Conservation (phyloP, 2,329 filamentous ascomycete species). For the Chaetomiaceae sp. region DNA sequence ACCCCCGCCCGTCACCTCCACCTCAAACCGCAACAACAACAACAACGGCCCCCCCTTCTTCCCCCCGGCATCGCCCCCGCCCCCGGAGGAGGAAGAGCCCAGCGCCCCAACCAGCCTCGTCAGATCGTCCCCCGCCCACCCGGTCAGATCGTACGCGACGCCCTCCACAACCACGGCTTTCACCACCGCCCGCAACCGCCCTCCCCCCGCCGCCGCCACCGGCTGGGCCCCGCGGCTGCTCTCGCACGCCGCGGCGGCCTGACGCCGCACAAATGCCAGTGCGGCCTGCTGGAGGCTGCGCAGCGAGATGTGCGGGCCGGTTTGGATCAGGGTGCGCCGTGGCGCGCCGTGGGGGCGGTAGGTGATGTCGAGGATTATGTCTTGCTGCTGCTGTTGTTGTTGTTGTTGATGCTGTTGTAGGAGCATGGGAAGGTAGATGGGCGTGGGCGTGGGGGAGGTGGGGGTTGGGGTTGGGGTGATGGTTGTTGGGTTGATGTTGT, state of each 20-base stretch:
- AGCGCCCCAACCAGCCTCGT: constrained; percentile 25
- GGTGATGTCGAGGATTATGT: constrained; percentile 23
- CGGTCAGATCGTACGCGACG: constrained; percentile 30
- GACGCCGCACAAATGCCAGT: constrained; percentile 16
- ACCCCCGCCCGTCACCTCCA: no score
- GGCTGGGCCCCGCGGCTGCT: not conserved
- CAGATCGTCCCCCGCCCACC: constrained; percentile 31
- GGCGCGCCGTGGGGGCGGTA: constrained; percentile 21
- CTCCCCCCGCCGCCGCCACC: not conserved
- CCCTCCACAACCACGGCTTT: constrained; percentile 24
- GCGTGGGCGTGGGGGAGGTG: not conserved
- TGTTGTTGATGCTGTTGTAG: not conserved
- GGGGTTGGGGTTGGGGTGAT: not conserved
- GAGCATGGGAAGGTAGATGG: not conserved
- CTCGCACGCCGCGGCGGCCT: not conserved
- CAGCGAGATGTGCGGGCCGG: constrained; percentile 4
- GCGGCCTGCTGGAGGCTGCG: constrained; percentile 19
- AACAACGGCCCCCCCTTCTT: not conserved
- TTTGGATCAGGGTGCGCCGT: constrained; percentile 18
- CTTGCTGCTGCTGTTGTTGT: constrained; percentile 1
- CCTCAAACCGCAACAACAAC: constrained; percentile 14
- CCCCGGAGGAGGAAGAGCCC: not conserved
- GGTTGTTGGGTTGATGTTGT: not conserved
- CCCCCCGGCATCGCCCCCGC: no score
- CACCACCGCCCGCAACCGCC: constrained; percentile 25